Conservation (phyloP, 306 rosid genomes). For the Clitoria ternatea region DNA sequence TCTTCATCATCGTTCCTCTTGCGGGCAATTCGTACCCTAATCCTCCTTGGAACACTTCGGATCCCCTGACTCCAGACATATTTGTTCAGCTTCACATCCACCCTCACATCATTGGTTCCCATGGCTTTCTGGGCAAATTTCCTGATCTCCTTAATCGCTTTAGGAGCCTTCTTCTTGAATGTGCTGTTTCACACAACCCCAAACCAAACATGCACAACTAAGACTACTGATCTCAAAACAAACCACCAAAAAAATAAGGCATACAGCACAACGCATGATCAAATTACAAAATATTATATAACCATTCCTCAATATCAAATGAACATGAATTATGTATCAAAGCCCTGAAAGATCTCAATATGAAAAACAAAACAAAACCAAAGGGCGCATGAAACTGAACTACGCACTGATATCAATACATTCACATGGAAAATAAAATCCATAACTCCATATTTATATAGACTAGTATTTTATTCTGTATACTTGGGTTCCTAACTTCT, state of each 20-base stretch:
- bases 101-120: conserved; percentile 92
- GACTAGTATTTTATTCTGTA: not conserved
- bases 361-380: not conserved
- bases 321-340: not conserved
- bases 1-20: conserved; percentile 96
- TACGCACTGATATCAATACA: not conserved
- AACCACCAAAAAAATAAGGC: not conserved
- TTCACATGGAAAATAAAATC: not conserved
- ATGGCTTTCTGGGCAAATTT: conserved; percentile 87
- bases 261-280: not conserved
- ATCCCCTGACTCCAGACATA: conserved; percentile 92
- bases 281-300: not conserved
- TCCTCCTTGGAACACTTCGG: conserved; percentile 91
- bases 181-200: conserved; percentile 49
- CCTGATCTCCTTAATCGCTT: conserved; percentile 92
- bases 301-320: not conserved
- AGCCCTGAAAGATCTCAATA: not conserved
- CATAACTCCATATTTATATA: not conserved
- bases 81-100: conserved; percentile 92
- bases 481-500: not conserved
- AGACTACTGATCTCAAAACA: not conserved
- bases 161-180: conserved; percentile 96
- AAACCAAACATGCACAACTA: not conserved
- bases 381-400: not conserved
- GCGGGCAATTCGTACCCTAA: conserved; percentile 94